phyloP scores from a whole-genome alignment of 2,329 filamentous ascomycete genomes.

The Trichoderma cornu-damae region DNA sequence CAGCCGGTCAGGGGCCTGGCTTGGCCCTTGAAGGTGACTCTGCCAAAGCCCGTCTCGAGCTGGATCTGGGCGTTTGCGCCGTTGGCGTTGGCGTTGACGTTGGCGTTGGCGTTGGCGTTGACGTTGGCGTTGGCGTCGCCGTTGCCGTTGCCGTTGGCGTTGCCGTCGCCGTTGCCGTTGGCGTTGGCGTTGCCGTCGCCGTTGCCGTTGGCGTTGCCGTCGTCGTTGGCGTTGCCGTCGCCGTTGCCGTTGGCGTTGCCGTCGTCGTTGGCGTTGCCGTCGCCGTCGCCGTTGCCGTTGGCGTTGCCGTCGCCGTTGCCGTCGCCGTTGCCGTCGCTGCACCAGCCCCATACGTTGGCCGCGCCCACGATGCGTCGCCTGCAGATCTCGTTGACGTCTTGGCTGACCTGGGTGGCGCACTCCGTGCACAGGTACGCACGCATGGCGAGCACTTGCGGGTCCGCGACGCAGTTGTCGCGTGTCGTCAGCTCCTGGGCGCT shows the following conservation, averaged over 20 bases:
- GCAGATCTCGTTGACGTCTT: neutral
- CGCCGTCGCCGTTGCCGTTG: neutral
- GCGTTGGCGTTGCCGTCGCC: neutral
- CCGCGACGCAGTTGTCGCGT: constrained; percentile 17
- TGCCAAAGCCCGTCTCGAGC: neutral
- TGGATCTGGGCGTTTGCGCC: neutral
- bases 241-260: no score
- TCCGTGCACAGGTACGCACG: constrained; percentile 34
- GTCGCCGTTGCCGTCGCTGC: no score
- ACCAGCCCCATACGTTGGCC: constrained; percentile 28
- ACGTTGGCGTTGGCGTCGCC: neutral
- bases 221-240: neutral
- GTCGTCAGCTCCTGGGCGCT: constrained; percentile 23
- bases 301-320: no score
- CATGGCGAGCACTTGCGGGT: constrained; percentile 29
- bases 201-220: neutral
- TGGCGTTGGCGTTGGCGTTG: no score
- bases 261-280: neutral
- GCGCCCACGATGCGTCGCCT: constrained; percentile 20
- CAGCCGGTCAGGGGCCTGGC: constrained; percentile 33
- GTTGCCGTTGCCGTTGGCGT: neutral
- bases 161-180: neutral
- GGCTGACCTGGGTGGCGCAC: constrained; percentile 25
- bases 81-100: no score
- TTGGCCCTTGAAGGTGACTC: constrained; percentile 2